Conservation (phyloP, 352 stramenopile genomes). For the Phytophthora vignae region DNA sequence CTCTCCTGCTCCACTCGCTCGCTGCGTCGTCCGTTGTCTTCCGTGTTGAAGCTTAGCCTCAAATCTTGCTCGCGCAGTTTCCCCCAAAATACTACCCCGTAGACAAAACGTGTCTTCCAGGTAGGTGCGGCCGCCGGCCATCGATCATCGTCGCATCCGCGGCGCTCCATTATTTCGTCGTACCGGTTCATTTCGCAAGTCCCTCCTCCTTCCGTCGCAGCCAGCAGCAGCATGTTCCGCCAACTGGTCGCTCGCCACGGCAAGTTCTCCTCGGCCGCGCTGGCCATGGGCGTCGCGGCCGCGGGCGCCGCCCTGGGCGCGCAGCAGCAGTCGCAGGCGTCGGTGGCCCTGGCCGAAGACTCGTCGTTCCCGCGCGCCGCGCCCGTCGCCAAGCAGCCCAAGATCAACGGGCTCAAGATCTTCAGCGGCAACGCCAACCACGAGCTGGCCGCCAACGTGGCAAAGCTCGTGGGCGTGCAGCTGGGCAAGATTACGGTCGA, state of each 20-base stretch:
- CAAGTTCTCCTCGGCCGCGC: constrained; percentile 52
- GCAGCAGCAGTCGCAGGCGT: constrained; percentile 30
- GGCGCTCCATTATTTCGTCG: neutral
- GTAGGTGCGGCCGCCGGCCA: neutral
- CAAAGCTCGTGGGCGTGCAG: constrained; percentile 97
- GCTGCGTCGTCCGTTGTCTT: too few species aligned
- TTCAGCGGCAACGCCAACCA: constrained; percentile 99
- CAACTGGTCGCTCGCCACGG: constrained; percentile 67
- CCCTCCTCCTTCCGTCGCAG: neutral
- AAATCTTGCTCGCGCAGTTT: too few species aligned
- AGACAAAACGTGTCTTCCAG: too few species aligned
- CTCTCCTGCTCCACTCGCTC: too few species aligned
- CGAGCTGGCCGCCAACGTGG: constrained; percentile 96
- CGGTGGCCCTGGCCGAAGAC: constrained; percentile 57
- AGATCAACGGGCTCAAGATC: constrained; percentile 96
- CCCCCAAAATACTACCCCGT: too few species aligned
- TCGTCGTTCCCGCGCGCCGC: constrained; percentile 53
- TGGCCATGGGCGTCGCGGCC: constrained; percentile 59
- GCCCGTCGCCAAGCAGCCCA: constrained; percentile 85
- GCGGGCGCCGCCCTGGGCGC: constrained; percentile 55
- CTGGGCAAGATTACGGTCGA: constrained; percentile 98
- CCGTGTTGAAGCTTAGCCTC: too few species aligned
- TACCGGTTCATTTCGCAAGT: constrained; percentile 33
- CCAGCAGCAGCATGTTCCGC: constrained; percentile 62
- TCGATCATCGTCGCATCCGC: neutral